These are phyloP conservation scores for Colletotrichum aenigma DNA, from an alignment of 2,329 filamentous ascomycete species.

Conservation along the genomic window DNA sequence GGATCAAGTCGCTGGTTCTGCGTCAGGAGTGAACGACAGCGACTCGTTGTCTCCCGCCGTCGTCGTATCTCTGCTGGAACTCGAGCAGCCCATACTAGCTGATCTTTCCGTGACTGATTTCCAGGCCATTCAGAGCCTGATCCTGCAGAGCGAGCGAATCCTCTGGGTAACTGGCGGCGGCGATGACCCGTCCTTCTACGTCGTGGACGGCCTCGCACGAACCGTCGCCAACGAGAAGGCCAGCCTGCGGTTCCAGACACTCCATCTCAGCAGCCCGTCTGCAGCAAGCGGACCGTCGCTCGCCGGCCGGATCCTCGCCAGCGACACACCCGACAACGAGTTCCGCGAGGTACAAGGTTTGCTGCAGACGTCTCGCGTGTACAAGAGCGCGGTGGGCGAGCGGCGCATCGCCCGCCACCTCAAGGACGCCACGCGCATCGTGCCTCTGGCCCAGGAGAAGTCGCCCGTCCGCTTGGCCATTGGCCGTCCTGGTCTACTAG, in stretches of 20 bases:
- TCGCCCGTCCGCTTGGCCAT: constrained; percentile 1
- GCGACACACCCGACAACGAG: neutral
- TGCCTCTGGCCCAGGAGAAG: neutral
- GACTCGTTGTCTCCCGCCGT: neutral
- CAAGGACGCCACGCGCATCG: constrained; percentile 18
- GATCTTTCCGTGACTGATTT: neutral
- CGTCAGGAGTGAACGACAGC: neutral
- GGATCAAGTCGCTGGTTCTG: neutral
- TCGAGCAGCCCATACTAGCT: neutral
- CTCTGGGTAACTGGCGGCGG: constrained; percentile 7
- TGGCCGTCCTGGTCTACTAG: constrained; percentile 27
- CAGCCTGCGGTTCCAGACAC: neutral
- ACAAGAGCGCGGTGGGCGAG: constrained; percentile 25
- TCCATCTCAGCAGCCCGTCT: neutral
- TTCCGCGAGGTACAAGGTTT: neutral
- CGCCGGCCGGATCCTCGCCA: neutral
- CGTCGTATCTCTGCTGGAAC: neutral
- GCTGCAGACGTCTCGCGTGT: constrained; percentile 24
- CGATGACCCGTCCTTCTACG: neutral
- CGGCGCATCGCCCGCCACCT: constrained; percentile 26
- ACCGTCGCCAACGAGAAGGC: neutral
- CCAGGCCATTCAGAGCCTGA: neutral
- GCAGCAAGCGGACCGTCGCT: neutral
- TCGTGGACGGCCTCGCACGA: neutral
- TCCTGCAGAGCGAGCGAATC: neutral